Base-by-base conservation (phyloP, 352 stramenopile genomes). In the Phytopythium ostracodes region DNA sequence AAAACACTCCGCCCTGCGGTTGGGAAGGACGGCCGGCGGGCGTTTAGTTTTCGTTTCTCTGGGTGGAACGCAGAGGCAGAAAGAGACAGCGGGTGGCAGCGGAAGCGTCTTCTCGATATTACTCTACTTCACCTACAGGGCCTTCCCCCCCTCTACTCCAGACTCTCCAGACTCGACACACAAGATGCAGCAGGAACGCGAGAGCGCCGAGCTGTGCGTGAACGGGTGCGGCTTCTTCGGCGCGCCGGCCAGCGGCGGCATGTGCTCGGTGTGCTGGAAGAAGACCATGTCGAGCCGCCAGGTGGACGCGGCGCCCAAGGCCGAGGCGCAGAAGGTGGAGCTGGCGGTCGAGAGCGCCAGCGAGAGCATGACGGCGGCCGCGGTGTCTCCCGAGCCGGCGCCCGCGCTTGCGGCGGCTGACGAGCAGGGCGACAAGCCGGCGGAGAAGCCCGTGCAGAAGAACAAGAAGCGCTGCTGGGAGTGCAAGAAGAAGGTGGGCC, bases 381-480 rank as follows among this genome's bases (percentile, higher is more conserved):
- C 57, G 27, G 59, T 58, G 15, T 66, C 73, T 49, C 63, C 72
- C 24, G 59, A 64, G 62, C 56, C 62, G 18, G 66, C 53, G 11
- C 50, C 14, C 11, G 43, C 29, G 29, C 25, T 56, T 24, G 44
- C 46, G 27, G 22, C 59, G 46, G 46, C 62, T 6, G 56, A 33
- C 14, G 15, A 49, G 27, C 2, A 38, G 33, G 63, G 44, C 9
- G 53, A 35, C 11, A n/a, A 29, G 22, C 44, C 58, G 10, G 55
- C 44, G 0, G 53, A 60, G 12, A 82, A 79, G 52, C 63, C 68
- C 25, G 73, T 92, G 50, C 90, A 97, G 76, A 96, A 92, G 73
- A 97, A 96, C 74, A 88, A 91, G 62, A 94, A 92, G 65, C 82
- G 87, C 29, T 97, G 90, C 79, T 96, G 87, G 77, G 81, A 92